Evolutionary conservation across 2,329 filamentous ascomycete genomes (phyloP).

Genomic region (Parascedosporium putredinis): DNA sequence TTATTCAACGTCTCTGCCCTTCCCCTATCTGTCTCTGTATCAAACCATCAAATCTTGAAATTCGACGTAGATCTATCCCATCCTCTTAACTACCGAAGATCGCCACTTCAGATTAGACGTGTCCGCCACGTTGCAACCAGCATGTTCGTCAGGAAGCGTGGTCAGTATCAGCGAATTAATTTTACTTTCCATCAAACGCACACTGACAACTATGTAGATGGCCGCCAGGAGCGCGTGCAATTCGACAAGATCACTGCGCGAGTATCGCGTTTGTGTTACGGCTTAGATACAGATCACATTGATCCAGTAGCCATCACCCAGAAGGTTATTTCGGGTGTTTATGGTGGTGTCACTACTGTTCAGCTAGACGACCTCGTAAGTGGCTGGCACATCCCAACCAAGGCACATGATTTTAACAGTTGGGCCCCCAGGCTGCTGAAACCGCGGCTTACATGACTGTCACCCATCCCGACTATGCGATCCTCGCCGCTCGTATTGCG

Average conservation of each 20-base stretch:
- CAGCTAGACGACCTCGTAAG: constrained; percentile 94
- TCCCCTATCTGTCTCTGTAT: too few relatives aligned
- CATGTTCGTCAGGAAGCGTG: constrained; percentile 56
- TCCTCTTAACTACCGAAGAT: too few relatives aligned
- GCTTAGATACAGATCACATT: constrained; percentile 86
- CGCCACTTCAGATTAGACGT: too few relatives aligned
- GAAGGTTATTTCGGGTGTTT: constrained; percentile 98
- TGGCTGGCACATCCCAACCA: constrained; percentile 11
- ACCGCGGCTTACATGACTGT: constrained; percentile 99
- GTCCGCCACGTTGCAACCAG: constrained; percentile 17
- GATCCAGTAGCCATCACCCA: constrained; percentile 97
- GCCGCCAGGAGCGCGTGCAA: constrained; percentile 98
- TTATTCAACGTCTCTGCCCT: too few relatives aligned
- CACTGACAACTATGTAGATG: constrained; percentile 53
- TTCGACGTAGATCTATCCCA: too few relatives aligned
- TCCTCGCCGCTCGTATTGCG: constrained; percentile 94
- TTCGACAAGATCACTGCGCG: constrained; percentile 99
- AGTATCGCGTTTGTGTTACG: constrained; percentile 95
- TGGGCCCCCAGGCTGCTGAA: constrained; percentile 67
- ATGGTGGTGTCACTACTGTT: constrained; percentile 92
- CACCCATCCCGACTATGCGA: constrained; percentile 97
- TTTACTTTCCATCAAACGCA: neutral
- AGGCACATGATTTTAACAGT: constrained; percentile 4
- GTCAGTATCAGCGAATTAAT: constrained; percentile 38
- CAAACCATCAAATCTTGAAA: too few relatives aligned